Conservation (phyloP, 805 yeast genomes). For the Wickerhamiella musiphila region DNA sequence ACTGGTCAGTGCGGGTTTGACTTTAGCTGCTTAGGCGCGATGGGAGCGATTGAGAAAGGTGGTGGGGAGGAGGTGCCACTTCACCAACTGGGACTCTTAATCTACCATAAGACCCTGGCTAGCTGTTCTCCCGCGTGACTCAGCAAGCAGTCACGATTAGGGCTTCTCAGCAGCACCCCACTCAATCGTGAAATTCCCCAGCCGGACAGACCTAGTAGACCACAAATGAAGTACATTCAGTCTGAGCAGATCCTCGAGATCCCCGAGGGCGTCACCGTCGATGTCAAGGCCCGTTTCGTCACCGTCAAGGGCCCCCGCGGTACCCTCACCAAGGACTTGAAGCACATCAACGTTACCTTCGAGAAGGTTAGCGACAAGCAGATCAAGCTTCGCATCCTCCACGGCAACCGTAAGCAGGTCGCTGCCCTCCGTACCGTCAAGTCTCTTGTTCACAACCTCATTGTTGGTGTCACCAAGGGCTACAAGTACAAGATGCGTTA, state of each 20-base stretch:
- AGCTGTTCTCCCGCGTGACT: no score
- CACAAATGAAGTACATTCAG: conserved; percentile 61
- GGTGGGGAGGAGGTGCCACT: no score
- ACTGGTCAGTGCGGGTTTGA: no score
- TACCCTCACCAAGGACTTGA: conserved; percentile 70
- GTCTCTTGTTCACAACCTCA: conserved; percentile 82
- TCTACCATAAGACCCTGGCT: no score
- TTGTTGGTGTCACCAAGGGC: conserved; percentile 98
- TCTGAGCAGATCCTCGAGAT: conserved; percentile 66
- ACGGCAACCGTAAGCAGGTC: conserved; percentile 99
- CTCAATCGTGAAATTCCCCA: neutral
- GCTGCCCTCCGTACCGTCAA: conserved; percentile 98
- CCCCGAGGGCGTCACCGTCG: conserved; percentile 88
- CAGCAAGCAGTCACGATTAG: no score
- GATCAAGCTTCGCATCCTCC: conserved; percentile 83
- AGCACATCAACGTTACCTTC: conserved; percentile 92
- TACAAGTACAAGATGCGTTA: conserved; percentile 99
- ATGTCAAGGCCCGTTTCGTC: conserved; percentile 79
- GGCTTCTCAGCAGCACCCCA: neutral
- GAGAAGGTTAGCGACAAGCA: conserved; percentile 47
- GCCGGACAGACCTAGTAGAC: neutral
- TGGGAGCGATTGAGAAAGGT: no score
- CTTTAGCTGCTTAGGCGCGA: no score
- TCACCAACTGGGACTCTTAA: no score
- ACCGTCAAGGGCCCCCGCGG: conserved; percentile 98